Conservation (phyloP, 495 filamentous ascomycete genomes). For the Penicillium salamii region DNA sequence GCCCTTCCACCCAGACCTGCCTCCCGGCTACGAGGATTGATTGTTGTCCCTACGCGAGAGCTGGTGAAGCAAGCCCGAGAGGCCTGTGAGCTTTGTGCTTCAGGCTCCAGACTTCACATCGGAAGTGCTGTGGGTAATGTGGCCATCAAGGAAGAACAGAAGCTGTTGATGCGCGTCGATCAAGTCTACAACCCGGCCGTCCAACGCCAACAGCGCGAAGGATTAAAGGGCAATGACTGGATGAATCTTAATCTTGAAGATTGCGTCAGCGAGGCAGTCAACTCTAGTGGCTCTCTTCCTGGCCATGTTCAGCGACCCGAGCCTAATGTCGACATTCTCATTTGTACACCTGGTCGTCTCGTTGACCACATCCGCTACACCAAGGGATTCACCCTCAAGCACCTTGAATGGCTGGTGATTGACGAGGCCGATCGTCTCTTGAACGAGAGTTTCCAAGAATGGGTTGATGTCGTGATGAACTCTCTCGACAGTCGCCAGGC, state of each 20-base stretch:
- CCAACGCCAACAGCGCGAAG: conserved; percentile 32
- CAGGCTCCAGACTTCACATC: conserved; percentile 64
- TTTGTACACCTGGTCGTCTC: conserved; percentile 88
- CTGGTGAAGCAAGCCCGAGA: conserved; percentile 79
- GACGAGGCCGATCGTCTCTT: conserved; percentile 94
- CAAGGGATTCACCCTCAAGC: conserved; percentile 69
- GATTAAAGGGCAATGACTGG: conserved; percentile 45
- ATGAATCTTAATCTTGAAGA: conserved; percentile 47
- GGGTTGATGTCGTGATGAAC: conserved; percentile 71
- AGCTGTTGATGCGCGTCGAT: conserved; percentile 57
- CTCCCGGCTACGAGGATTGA: conserved; percentile 66
- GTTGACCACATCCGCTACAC: conserved; percentile 88
- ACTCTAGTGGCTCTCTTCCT: conserved; percentile 43
- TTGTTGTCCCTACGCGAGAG: conserved; percentile 88
- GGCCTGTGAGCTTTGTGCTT: conserved; percentile 64
- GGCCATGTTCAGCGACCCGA: conserved; percentile 59
- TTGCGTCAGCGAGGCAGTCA: conserved; percentile 38
- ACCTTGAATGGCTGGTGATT: conserved; percentile 81
- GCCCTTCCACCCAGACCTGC: conserved; percentile 57
- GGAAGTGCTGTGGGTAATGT: conserved; percentile 80
- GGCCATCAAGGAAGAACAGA: conserved; percentile 72
- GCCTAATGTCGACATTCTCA: conserved; percentile 81
- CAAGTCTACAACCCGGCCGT: conserved; percentile 59
- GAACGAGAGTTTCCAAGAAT: conserved; percentile 89
- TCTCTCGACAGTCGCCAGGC: conserved; percentile 52